Evolutionary conservation across 2,329 filamentous ascomycete species (phyloP), one percentile per base, ranked within the genome.

Genomic region (Exophiala lecanii-corni): DNA sequence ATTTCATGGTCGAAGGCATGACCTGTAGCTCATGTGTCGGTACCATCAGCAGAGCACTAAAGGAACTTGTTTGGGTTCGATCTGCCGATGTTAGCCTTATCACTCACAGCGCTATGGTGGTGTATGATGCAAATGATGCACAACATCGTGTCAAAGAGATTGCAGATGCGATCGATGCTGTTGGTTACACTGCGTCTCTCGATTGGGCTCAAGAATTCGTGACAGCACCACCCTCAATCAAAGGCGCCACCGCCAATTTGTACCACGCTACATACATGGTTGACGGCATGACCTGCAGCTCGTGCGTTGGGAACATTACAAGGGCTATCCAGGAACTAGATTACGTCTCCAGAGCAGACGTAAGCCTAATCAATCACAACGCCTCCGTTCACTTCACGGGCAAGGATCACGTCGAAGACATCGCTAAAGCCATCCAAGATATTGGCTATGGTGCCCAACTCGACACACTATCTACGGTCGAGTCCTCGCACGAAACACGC

Each of bases 221-320:
- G 17, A n/a, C 10, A 32, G 20, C 20, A n/a, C 16, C n/a, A 30
- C 26, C 31, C n/a, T 18, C 44, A 28, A 17, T 2, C 10, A 35
- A 43, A 28, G 19, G 42, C 18, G 52, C 53, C 35, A 5, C 12
- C 19, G 35, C 35, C 35, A 23, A 37, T 23, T 21, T 21, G 7
- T 37, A n/a, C 3, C 35, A 37, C 12, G 35, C 35, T 3, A 37
- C 17, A 6, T 37, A 37, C 30, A 15, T 15, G 7, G 42, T 88
- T 25, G 78, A 74, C 20, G 83, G 83, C 43, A 86, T 88, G 82
- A 85, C 79, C 3, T 87, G 84, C 58, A 77, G 79, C 12, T 73
- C 80, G 6, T 88, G 84, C 55, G 72, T 74, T 40, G 81, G 81
- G 57, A 70, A 72, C 32, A 76, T 87, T 51, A 79, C 34, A 23